Base-by-base conservation (phyloP, 116 monocot genomes). In the Iris pallida region DNA sequence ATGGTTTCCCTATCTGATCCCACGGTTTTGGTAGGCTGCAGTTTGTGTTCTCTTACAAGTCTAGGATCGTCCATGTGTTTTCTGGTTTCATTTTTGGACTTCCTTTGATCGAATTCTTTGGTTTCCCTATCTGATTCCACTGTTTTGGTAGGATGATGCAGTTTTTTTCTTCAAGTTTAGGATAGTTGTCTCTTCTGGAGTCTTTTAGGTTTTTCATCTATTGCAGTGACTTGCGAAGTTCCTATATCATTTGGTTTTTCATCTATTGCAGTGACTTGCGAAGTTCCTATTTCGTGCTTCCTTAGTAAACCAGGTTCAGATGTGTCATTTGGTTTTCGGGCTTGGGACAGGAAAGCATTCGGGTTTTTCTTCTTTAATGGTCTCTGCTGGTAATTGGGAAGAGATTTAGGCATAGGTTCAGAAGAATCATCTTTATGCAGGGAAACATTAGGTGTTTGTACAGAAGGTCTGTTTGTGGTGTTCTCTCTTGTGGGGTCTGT, bases 341-440 rank as follows among this genome's bases (percentile, higher is more conserved):
- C n/a, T n/a, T n/a, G n/a, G n/a, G n/a, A n/a, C n/a, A n/a, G n/a
- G n/a, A n/a, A n/a, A n/a, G 30, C 30, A 16, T 59, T 58, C 14
- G 43, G 59, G 20, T 58, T 71, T 68, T 62, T 70, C 55, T 47
- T 76, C 63, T 60, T 52, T 51, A n/a, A 16, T 63, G 43, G 62
- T 57, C 18, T 62, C 49, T 0, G 15, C 7, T 53, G 47, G 57
- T 16, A 54, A 70, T 14, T 49, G 45, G 9, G 40, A 7, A 45
- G 42, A 40, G 54, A 60, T 5, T 20, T 2, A 17, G 63, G 9
- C 6, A 8, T 9, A 41, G 62, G 55, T 16, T 74, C 52, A 66
- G 19, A 45, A 45, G 63, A 9, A 7, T 17, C 59, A 68, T 47
- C 59, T 30, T 30, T 53, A 30, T 55, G 48, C 43, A 41, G 66